Evolutionary conservation across 179 eudicot species (phyloP), one percentile per base, ranked within the genome.

Genomic region (Spinacia oleracea): DNA sequence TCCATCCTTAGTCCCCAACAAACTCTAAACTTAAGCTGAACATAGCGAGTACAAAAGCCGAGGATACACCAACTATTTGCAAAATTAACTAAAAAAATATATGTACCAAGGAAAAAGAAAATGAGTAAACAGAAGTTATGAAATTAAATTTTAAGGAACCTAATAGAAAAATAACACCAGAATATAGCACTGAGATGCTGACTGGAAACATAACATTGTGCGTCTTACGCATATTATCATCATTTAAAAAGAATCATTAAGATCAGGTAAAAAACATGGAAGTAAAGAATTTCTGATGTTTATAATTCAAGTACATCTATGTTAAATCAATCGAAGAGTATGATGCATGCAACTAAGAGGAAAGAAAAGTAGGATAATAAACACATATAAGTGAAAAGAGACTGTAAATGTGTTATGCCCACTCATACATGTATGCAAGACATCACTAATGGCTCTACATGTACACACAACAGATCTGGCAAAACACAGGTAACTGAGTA

Each of bases 401-500:
- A 20, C 12, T 11, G 21, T 60, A 29, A 23, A 7, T 25, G 4
- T 4, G 25, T 59, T 12, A 29, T 59, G 40, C 40, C 40, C 16
- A 59, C 25, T 29, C 65, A 8, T 23, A 14, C 27, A 27, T 14
- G 27, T 11, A 60, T 23, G 32, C 65, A 23, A 8, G 65, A 27
- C 46, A 42, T 58, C 34, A 35, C 18, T 6, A 18, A 38, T 5
- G 34, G 20, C n/a, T 20, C 21, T 25, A 55, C n/a, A 62, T 35
- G 63, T 34, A 2, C 48, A 55, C 58, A 56, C 48, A 66, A 31
- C 21, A 15, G 46, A 81, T 20, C 42, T 38, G 16, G 70, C 43
- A 76, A 70, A 27, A 38, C 31, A 38, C 70, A 71, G 9, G 31
- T 63, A 51, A 51, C 48, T 5, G 62, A 18, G 76, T 66, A 51